Conservation (phyloP, 2,329 filamentous ascomycete species). For the Dothideomycetes sp. region DNA sequence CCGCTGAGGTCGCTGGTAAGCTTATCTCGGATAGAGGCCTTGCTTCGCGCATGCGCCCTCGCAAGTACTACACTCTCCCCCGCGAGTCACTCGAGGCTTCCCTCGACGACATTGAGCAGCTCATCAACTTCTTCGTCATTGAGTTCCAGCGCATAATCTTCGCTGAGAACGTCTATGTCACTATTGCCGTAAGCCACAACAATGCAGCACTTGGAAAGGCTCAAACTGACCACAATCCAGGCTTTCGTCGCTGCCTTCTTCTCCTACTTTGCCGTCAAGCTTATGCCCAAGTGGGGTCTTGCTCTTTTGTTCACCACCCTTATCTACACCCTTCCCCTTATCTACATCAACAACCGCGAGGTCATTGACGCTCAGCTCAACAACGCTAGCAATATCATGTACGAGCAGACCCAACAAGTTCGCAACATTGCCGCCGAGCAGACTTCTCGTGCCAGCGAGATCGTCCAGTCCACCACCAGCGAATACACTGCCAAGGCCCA, state of each 20-base stretch:
- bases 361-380: conserved; percentile 52
- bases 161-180: conserved; percentile 55
- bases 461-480: conserved; percentile 49
- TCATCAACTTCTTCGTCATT: conserved; percentile 60
- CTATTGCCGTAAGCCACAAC: conserved; percentile 44
- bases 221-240: conserved; percentile 29
- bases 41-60: conserved; percentile 52
- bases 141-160: conserved; percentile 59
- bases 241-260: conserved; percentile 50
- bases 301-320: conserved; percentile 47
- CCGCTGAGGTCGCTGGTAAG: conserved; percentile 49
- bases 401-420: conserved; percentile 50
- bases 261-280: conserved; percentile 57
- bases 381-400: conserved; percentile 45
- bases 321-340: conserved; percentile 50
- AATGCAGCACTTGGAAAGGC: not conserved
- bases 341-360: conserved; percentile 58
- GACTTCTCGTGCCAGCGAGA: conserved; percentile 48
- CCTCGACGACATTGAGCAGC: conserved; percentile 53
- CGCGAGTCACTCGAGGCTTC: conserved; percentile 54
- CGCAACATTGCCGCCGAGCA: conserved; percentile 52
- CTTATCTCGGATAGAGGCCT: conserved; percentile 49
- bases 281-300: conserved; percentile 57
- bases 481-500: conserved; percentile 54
- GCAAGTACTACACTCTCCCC: conserved; percentile 57